Conservation (phyloP, 192 early-diverging fungal species). For the Ambispora gerdemannii region DNA sequence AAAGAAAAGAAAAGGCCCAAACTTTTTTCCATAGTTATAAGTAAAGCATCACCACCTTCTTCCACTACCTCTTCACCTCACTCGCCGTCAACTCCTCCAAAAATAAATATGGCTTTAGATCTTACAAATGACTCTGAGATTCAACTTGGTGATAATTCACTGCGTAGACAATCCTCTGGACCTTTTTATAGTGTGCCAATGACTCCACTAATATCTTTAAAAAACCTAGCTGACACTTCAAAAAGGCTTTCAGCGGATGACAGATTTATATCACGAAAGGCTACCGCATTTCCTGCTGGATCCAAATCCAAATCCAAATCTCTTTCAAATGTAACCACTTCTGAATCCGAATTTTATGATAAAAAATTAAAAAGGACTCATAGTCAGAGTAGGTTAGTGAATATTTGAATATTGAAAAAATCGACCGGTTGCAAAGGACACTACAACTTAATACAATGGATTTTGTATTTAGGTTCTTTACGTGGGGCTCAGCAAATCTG, state of each 20-base stretch:
- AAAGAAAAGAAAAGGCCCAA: slow-evolving; percentile 8
- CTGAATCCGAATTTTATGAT: background rate
- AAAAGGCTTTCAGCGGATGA: slow-evolving; percentile 1
- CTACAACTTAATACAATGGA: background rate
- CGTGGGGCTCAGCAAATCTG: background rate
- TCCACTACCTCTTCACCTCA: background rate
- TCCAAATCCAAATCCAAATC: background rate
- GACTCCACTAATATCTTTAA: background rate
- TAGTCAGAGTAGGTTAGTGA: slow-evolving; percentile 13
- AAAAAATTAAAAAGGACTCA: background rate
- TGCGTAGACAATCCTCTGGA: slow-evolving; percentile 1
- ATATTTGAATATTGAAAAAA: background rate
- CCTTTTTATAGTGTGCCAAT: slow-evolving; percentile 9
- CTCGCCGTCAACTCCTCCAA: background rate
- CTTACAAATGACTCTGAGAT: background rate
- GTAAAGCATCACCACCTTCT: slow-evolving; percentile 1
- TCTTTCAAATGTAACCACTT: background rate
- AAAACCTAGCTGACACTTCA: background rate
- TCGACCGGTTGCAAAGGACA: background rate
- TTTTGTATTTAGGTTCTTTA: background rate
- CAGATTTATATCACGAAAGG: background rate
- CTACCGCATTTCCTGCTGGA: background rate
- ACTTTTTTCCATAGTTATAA: background rate
- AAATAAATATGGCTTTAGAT: background rate
- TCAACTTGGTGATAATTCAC: background rate